Percentiles rank a stretch among this genome's conserved stretches.
These are phyloP conservation scores for Trichomonascaceae sp. DNA, from an alignment of 1,139 yeast species.

Conservation along the genomic window DNA sequence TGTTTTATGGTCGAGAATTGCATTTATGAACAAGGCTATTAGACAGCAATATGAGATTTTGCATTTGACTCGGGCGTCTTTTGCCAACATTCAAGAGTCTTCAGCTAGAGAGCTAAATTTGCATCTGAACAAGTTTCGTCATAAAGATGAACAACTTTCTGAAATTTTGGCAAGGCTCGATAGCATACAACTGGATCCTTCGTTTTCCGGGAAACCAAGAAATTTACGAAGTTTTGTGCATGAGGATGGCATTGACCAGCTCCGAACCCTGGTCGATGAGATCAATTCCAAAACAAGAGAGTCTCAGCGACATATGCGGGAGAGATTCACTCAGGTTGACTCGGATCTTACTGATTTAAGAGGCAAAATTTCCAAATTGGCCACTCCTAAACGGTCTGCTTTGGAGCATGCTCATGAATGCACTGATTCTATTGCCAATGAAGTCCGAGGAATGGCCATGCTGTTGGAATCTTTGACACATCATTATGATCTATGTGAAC, in stretches of 20 bases:
- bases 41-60: slow-evolving; percentile 28
- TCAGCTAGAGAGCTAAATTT: slow-evolving; percentile 19
- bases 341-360: slow-evolving; percentile 26
- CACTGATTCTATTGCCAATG: slow-evolving; percentile 26
- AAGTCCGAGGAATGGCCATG: slow-evolving; percentile 67
- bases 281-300: slow-evolving; percentile 25
- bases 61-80: slow-evolving; percentile 17
- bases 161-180: slow-evolving; percentile 30
- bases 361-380: slow-evolving; percentile 16
- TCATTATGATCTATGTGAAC: slow-evolving; percentile 73
- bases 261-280: slow-evolving; percentile 26
- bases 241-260: slow-evolving; percentile 34
- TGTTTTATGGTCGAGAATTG: slow-evolving; percentile 32
- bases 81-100: slow-evolving; percentile 15
- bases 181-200: slow-evolving; percentile 27
- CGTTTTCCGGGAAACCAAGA: slow-evolving; percentile 17
- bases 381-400: slow-evolving; percentile 14
- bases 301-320: slow-evolving; percentile 23
- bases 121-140: slow-evolving; percentile 23
- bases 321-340: slow-evolving; percentile 37
- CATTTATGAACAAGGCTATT: slow-evolving; percentile 29
- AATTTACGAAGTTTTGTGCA: slow-evolving; percentile 43
- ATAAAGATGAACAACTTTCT: slow-evolving; percentile 30
- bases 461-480: slow-evolving; percentile 66
- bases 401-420: slow-evolving; percentile 25